Conservation (phyloP, 495 filamentous ascomycete species). For the Podospora anserina region DNA sequence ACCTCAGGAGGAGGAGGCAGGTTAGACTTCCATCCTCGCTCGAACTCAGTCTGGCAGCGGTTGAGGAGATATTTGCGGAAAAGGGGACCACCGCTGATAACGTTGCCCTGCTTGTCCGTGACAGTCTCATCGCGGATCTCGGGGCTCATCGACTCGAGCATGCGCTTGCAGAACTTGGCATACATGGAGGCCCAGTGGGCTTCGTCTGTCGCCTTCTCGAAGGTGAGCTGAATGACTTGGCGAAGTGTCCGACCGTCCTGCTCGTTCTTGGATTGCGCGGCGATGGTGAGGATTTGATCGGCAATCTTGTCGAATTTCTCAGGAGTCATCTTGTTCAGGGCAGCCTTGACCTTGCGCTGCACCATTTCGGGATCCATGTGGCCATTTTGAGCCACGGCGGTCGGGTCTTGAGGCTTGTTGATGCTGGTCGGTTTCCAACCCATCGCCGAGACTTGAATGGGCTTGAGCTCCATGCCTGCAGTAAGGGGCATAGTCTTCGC, state of each 20-base stretch:
- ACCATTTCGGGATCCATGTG: constrained; percentile 87
- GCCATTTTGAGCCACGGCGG: constrained; percentile 45
- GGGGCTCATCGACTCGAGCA: constrained; percentile 91
- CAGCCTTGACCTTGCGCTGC: constrained; percentile 97
- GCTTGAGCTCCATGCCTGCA: constrained; percentile 72
- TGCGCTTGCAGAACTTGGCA: constrained; percentile 95
- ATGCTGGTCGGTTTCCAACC: constrained; percentile 92
- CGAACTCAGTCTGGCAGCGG: constrained; percentile 97
- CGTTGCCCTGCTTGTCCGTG: constrained; percentile 74
- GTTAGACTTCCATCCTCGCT: constrained; percentile 94
- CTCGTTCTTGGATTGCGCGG: constrained; percentile 92
- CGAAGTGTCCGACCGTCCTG: constrained; percentile 89
- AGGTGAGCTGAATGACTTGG: constrained; percentile 97
- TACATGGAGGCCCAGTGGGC: constrained; percentile 99
- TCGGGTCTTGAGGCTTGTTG: constrained; percentile 35
- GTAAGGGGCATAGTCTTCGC: constrained; percentile 89
- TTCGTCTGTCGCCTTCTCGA: constrained; percentile 98
- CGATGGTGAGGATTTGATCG: constrained; percentile 87
- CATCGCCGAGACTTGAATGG: constrained; percentile 61
- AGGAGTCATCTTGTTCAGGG: constrained; percentile 99
- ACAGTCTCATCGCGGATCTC: constrained; percentile 96
- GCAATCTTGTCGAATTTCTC: constrained; percentile 98
- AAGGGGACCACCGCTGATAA: constrained; percentile 85
- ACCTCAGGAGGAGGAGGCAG: constrained; percentile 59
- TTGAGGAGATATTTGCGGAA: constrained; percentile 99